Evolutionary conservation across 2,329 filamentous ascomycete genomes (phyloP).

Genomic region (Lecanicillium sp.): DNA sequence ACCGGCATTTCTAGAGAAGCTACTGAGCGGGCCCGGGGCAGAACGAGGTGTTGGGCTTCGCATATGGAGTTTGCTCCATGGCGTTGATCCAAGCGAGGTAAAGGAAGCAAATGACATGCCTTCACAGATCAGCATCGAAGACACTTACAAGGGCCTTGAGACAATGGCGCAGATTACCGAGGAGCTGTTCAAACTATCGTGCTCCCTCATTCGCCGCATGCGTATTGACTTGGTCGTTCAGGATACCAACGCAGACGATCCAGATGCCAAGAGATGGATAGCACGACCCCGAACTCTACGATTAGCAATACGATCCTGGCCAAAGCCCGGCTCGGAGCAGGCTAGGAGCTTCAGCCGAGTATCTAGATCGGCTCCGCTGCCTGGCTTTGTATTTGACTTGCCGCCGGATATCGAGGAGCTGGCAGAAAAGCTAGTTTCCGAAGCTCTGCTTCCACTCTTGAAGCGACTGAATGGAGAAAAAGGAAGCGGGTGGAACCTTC

Average conservation of each 20-base stretch:
- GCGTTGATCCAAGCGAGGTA: slow-evolving; percentile 69
- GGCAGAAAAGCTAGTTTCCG: slow-evolving; percentile 61
- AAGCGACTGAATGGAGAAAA: slow-evolving; percentile 63
- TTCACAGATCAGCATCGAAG: slow-evolving; percentile 88
- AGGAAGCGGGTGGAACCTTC: slow-evolving; percentile 65
- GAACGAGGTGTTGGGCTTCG: slow-evolving; percentile 64
- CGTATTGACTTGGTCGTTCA: slow-evolving; percentile 61
- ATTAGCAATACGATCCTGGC: slow-evolving; percentile 63
- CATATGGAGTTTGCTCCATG: slow-evolving; percentile 74
- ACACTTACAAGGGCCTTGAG: slow-evolving; percentile 73
- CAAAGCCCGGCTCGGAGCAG: slow-evolving; percentile 30
- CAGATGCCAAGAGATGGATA: slow-evolving; percentile 50
- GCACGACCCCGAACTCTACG: slow-evolving; percentile 76
- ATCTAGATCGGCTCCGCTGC: slow-evolving; percentile 68
- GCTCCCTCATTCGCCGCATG: slow-evolving; percentile 71
- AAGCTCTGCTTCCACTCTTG: slow-evolving; percentile 65
- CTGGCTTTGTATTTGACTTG: slow-evolving; percentile 64
- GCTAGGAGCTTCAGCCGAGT: slow-evolving; percentile 58
- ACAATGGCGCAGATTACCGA: slow-evolving; percentile 54
- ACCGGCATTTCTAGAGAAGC: slow-evolving; percentile 54
- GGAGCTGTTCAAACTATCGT: slow-evolving; percentile 61
- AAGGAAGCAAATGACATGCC: slow-evolving; percentile 64
- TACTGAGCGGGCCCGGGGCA: slow-evolving; percentile 63
- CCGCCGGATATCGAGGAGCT: slow-evolving; percentile 49
- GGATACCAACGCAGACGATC: slow-evolving; percentile 28